Base-by-base conservation (phyloP, 2,329 filamentous ascomycete genomes). In the Trichoderma atroviride region DNA sequence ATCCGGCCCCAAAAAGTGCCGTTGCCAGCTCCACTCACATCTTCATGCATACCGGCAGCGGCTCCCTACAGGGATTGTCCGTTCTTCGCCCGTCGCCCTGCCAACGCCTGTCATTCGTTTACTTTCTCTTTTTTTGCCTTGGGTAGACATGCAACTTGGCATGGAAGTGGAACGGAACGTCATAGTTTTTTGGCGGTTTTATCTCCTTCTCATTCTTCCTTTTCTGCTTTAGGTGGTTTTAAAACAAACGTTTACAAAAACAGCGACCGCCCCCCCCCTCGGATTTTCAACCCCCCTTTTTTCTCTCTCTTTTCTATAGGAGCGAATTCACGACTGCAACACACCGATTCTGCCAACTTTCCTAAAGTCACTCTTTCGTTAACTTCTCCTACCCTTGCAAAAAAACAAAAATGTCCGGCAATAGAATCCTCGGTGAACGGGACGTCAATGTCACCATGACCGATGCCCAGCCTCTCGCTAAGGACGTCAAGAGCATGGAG, bases 371-470 rank as follows among this genome's bases (percentile, higher is more conserved):
- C 11, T 22, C n/a, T 50, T 50, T 24, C n/a, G 43, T 10, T n/a
- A 47, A 10, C 22, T 24, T 50, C 4, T 24, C 24, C 5, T 50
- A 2, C 11, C 4, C 3, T 6, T n/a, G 22, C n/a, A 3, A 50
- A 53, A 33, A 22, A 22, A n/a, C 76, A 59, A 78, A 72, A 74
- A 91, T 90, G 88, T 86, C 86, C 71, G 72, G 81, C 79, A 87
- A 80, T 79, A 87, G 84, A 80, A 82, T 90, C 74, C 89, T 93
- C 80, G 82, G 83, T 74, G 82, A 87, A 76, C 89, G 89, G 81
- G 89, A 92, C 82, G 84, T 86, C 81, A 92, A 92, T 81, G 83
- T 83, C 70, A 72, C 83, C 72, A 80, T 87, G 73, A 70, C 77
- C 33, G 77, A 79, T 70, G 69, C 56, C 14, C 55, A 57, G 52